A percentile compares a stretch with the other conserved stretches of the same genome.
Conservation (phyloP, 164 flowering plant species). For the Vitis labrusca region DNA sequence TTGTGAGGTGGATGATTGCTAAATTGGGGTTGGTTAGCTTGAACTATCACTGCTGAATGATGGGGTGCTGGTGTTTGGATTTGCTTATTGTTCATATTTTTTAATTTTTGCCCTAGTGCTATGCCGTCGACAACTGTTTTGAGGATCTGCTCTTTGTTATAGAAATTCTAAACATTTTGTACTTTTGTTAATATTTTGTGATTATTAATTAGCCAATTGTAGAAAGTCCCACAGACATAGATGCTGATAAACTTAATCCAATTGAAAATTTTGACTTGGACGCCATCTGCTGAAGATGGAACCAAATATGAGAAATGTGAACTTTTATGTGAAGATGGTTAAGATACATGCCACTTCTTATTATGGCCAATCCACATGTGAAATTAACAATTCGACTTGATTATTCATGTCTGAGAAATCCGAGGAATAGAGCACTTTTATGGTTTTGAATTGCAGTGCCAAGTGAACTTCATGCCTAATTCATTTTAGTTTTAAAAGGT, state of each 20-base stretch:
- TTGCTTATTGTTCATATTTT: neutral
- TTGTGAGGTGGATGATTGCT: conserved; percentile 10
- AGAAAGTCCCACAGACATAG: neutral
- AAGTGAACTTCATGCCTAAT: too few species aligned
- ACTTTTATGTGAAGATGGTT: too few species aligned
- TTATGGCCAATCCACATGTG: too few species aligned
- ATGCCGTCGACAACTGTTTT: neutral
- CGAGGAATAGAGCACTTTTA: too few species aligned
- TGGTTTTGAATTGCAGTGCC: too few species aligned
- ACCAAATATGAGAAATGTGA: neutral
- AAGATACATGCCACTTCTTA: too few species aligned
- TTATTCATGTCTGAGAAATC: too few species aligned
- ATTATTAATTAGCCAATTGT: neutral
- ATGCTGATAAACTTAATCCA: neutral
- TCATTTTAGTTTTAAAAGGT: too few species aligned
- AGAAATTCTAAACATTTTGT: neutral
- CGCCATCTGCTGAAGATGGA: neutral
- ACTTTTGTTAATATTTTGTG: neutral
- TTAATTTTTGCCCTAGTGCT: neutral
- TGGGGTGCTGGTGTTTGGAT: conserved; percentile 1
- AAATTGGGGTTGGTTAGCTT: conserved; percentile 5
- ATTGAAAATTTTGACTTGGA: neutral
- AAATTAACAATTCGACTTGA: too few species aligned
- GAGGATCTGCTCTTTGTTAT: conserved; percentile 18
- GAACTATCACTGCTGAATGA: neutral